Evolutionary conservation across 2,329 filamentous ascomycete species (phyloP).

Genomic region (Knoxdaviesia capensis): DNA sequence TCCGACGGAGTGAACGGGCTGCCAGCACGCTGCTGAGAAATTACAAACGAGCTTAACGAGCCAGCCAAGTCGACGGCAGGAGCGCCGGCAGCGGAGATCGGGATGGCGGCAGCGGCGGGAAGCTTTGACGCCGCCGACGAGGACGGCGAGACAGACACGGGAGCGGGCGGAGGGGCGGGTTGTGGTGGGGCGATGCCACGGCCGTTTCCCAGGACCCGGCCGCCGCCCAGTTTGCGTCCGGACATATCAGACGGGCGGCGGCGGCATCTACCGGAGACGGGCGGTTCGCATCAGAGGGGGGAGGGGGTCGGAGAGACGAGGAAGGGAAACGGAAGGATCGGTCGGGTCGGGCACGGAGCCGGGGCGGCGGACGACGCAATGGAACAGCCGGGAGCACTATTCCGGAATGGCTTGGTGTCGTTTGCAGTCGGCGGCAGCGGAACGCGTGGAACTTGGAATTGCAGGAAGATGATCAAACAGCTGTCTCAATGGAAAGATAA

Average conservation of each 20-base stretch:
- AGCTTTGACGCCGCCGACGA: constrained; percentile 1
- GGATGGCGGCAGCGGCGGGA: background rate
- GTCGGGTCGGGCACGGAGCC: background rate
- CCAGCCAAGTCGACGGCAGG: constrained; percentile 1
- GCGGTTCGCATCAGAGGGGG: constrained; percentile 3
- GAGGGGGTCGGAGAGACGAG: background rate
- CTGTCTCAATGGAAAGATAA: no score
- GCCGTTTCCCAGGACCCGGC: constrained; percentile 74
- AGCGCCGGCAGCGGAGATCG: background rate
- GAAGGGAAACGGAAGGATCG: background rate
- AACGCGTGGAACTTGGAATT: no score
- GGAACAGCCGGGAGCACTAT: no score
- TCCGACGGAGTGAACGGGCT: constrained; percentile 35
- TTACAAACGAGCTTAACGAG: background rate
- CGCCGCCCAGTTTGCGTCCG: constrained; percentile 72
- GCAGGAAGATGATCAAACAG: no score
- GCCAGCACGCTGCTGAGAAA: constrained; percentile 11
- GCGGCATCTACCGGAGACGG: background rate
- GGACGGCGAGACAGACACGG: constrained; percentile 12
- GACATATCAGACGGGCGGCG: constrained; percentile 37
- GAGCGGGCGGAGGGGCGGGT: constrained; percentile 16
- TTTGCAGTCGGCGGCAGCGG: no score
- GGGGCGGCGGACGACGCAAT: no score
- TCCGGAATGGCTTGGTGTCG: no score
- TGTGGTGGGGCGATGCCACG: constrained; percentile 53